These are phyloP conservation scores for Vaccinium myrtillus DNA, from an alignment of 148 eudicot genomes.

Conservation along the genomic window DNA sequence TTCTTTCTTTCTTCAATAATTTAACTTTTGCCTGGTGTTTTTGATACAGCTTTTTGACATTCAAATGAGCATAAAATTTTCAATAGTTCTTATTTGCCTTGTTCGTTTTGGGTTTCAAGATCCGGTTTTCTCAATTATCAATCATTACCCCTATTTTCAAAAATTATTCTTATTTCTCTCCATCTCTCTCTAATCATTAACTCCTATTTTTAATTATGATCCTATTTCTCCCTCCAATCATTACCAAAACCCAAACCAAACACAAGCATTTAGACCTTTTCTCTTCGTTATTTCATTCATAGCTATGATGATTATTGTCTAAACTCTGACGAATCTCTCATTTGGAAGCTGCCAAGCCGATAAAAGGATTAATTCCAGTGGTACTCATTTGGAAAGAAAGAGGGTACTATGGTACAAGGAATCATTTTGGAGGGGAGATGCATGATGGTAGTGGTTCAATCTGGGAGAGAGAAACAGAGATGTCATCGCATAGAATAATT, in stretches of 20 bases:
- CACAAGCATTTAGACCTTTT: not conserved
- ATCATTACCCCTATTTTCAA: no score
- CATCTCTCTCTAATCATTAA: no score
- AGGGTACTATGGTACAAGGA: not conserved
- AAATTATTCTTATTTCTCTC: no score
- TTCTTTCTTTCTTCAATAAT: not conserved
- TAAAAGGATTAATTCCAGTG: not conserved
- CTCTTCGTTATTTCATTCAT: not conserved
- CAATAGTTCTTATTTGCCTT: not conserved
- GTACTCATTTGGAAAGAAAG: not conserved
- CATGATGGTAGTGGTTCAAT: not conserved
- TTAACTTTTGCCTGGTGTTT: not conserved
- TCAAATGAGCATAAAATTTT: not conserved
- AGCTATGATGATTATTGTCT: not conserved
- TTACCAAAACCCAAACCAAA: no score
- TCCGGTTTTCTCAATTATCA: no score
- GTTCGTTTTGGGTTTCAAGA: no score
- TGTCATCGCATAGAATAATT: no score
- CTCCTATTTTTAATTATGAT: no score
- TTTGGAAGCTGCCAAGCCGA: not conserved
- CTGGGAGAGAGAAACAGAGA: no score
- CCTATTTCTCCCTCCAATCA: no score
- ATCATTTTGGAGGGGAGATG: not conserved
- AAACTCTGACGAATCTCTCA: not conserved
- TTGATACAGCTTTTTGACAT: not conserved